These are phyloP conservation scores for Hypoxylon rickii DNA, from an alignment of 495 filamentous ascomycete genomes.

Conservation along the genomic window DNA sequence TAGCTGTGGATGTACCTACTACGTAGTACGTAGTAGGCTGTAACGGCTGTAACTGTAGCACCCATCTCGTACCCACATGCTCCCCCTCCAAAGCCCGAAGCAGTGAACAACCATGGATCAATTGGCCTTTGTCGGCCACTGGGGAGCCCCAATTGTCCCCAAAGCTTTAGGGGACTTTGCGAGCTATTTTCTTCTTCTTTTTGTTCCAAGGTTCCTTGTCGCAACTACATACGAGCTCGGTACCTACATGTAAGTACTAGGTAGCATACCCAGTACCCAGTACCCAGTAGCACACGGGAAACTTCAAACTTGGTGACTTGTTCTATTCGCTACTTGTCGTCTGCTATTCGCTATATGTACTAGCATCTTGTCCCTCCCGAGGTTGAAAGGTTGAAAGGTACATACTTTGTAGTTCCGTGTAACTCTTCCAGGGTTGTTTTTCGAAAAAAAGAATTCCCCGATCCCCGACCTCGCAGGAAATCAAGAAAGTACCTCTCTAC, in stretches of 20 bases:
- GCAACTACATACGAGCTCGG: not conserved
- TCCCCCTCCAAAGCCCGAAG: not conserved
- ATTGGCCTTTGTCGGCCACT: slow-evolving; percentile 18
- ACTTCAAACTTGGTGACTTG: slow-evolving; percentile 24
- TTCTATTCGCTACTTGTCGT: slow-evolving; percentile 7
- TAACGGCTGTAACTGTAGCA: not conserved
- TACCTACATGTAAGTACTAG: no score
- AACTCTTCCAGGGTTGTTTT: no score
- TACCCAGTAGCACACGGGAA: no score
- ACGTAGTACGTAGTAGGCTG: not conserved
- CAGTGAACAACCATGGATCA: no score
- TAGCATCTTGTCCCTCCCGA: no score
- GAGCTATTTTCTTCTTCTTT: not conserved
- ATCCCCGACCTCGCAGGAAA: slow-evolving; percentile 24
- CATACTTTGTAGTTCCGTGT: no score
- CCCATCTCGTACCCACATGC: not conserved
- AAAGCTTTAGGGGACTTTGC: no score
- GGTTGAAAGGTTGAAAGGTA: no score
- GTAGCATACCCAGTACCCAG: no score
- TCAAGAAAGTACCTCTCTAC: no score
- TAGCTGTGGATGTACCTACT: not conserved
- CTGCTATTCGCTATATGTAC: no score
- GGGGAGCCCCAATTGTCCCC: slow-evolving; percentile 25
- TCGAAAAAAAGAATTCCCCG: slow-evolving; percentile 31
- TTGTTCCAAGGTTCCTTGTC: slow-evolving; percentile 13